Evolutionary conservation across 805 yeast genomes (phyloP), one percentile per base, ranked within the genome.

Genomic region (Cyberlindnera maclurae): DNA sequence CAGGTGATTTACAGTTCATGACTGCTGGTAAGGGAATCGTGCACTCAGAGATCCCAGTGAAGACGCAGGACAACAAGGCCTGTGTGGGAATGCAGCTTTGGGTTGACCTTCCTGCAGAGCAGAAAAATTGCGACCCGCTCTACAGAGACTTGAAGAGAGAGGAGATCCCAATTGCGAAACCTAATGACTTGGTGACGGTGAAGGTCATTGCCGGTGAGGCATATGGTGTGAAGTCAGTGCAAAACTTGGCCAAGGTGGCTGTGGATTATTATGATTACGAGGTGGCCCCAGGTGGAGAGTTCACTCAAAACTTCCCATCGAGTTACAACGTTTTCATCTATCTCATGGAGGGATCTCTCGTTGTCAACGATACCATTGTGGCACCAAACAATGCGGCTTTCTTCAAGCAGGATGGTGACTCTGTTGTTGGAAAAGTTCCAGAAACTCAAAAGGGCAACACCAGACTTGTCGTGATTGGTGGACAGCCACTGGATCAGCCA

Each of bases 1-100:
- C 86, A 8, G 96, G 95, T 41, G 96, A 87, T 57, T 65, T 88
- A 48, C 96, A 87, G 59, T 86, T 87, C 59, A 87, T 87, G 96
- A 87, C 95, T 20, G 95, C 96, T 5, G 96, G 95, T 43, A 73
- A 72, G 50, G 96, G 94, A 37, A 75, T 86, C 27, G 84, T 83
- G 40, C 96, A 86, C 58, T 73, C 87, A 3, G 96, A 87, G 56
- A 86, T 86, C 77, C 95, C 95, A 7, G 79, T 79, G 28, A 65
- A 68, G 29, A 61, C 64, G 44, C 67, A 64, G 15, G 66, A 71
- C 29, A 63, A 63, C 22, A 70, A 70, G 30, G 75, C 80, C 1
- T 62, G 72, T 16, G 70, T 66, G 38, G 95, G 95, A 44, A 64
- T 86, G 67, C 96, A 87, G 60, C 64, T 87, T 38, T 87, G 96